Base-by-base conservation (phyloP, 2,329 filamentous ascomycete species). In the Lachnellula subtilissima region DNA sequence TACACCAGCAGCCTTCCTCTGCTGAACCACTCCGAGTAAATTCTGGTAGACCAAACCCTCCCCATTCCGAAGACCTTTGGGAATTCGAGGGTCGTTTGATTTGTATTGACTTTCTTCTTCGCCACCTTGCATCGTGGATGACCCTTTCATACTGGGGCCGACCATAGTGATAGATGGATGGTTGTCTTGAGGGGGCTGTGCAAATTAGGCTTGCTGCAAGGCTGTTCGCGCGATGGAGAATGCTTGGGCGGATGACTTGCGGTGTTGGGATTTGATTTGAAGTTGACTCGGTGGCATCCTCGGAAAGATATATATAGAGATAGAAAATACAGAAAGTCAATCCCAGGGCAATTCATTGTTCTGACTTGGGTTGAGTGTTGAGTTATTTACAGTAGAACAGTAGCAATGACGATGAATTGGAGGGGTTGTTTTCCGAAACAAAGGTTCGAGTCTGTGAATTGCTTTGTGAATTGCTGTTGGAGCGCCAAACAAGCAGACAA, bases 21-120 rank as follows among this genome's bases (percentile, higher is more conserved):
- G 36, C 6, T 50, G 43, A 4, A 58, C 51, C 14, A 63, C 43
- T 15, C 52, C 22, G 11, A 64, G 42, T 12, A 66, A 50, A 3
- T 23, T 54, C 23, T 62, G 56, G 36, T 65, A 66, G 4, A 62
- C 49, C 28, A 17, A 9, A 4, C 52, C 51, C 48, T 66, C 60
- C 35, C 52, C 57, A 19, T 53, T 50, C 2, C 57, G 58, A 15
- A 65, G 56, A n/a, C 60, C 59, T 25, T 43, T 47, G 3, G 64
- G 62, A 17, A 64, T 62, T 4, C 46, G 35, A 15, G 45, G 25
- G 42, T 59, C 37, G 22, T 17, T 49, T 12, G 40, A 42, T 17
- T 32, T 15, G 48, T 60, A 55, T 7, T 43, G 57, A 12, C 56
- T 46, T 15, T 39, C 48, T 7, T 28, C 25, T 28, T 28, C 8